Conservation (phyloP, 192 early-diverging fungal species). For the Lobosporangium transversale region DNA sequence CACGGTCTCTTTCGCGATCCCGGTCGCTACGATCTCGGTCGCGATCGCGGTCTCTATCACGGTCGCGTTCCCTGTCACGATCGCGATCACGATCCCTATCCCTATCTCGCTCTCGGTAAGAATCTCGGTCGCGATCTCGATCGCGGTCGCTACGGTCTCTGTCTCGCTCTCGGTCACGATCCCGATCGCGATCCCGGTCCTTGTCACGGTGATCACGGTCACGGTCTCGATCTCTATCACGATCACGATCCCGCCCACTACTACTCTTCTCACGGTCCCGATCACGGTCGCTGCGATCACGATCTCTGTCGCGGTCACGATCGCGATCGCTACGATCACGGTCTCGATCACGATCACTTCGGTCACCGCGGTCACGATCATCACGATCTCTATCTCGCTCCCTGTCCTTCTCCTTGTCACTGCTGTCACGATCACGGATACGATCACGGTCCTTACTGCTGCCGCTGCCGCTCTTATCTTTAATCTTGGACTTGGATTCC, state of each 20-base stretch:
- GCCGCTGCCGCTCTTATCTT: conserved; percentile 44
- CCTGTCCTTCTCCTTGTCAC: conserved; percentile 20
- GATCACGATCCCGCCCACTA: conserved; percentile 16
- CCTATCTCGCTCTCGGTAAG: conserved; percentile 24
- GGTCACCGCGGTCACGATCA: conserved; percentile 8
- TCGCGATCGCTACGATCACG: conserved; percentile 17
- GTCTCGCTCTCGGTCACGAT: conserved; percentile 23
- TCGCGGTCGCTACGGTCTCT: conserved; percentile 18
- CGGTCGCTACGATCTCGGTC: conserved; percentile 24
- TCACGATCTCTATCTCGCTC: conserved; percentile 25
- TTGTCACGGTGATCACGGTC: conserved; percentile 13
- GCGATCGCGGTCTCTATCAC: conserved; percentile 14
- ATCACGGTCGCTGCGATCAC: conserved; percentile 15
- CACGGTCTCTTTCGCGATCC: conserved; percentile 28
- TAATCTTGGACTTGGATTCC: conserved; percentile 53
- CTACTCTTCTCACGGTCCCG: conserved; percentile 2
- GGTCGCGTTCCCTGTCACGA: conserved; percentile 11
- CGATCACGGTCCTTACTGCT: not conserved
- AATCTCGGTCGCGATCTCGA: conserved; percentile 32
- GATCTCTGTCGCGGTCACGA: conserved; percentile 15
- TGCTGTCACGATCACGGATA: conserved; percentile 20
- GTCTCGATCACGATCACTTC: conserved; percentile 12
- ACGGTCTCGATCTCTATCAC: conserved; percentile 27
- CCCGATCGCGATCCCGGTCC: conserved; percentile 17
- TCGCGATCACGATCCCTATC: too few species aligned